phyloP scores from a whole-genome alignment of 75 land plant species.

The Pinus albicaulis region DNA sequence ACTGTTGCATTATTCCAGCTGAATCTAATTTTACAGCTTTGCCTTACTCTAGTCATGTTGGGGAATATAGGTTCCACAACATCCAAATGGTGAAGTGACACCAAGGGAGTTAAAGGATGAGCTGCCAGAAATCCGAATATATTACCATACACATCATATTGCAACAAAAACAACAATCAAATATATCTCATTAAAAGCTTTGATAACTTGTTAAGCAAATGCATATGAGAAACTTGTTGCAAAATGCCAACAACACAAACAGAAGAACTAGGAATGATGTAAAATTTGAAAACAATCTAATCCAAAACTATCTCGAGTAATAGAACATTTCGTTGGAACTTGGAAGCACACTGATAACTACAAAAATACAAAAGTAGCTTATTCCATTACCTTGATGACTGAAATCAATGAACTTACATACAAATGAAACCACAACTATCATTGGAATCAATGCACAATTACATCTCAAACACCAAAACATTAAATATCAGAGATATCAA shows the following conservation, averaged over 20 bases:
- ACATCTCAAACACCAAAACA: neutral
- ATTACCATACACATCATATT: slow-evolving; percentile 66
- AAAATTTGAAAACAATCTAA: neutral
- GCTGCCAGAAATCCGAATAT: slow-evolving; percentile 55
- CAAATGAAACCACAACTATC: neutral
- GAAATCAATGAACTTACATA: neutral
- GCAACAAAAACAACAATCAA: slow-evolving; percentile 12
- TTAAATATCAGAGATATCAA: neutral
- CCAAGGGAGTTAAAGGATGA: slow-evolving; percentile 60
- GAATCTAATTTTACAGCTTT: slow-evolving; percentile 43
- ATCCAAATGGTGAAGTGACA: slow-evolving; percentile 65
- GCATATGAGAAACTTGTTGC: too few relatives aligned
- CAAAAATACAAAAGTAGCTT: neutral
- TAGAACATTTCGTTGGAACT: too few relatives aligned
- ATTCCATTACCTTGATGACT: too few relatives aligned
- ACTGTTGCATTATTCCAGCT: slow-evolving; percentile 57
- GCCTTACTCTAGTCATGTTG: slow-evolving; percentile 26
- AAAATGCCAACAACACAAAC: too few relatives aligned
- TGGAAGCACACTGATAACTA: neutral
- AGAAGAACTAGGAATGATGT: too few relatives aligned
- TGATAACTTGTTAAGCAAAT: too few relatives aligned
- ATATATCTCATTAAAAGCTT: neutral
- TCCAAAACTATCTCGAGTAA: neutral
- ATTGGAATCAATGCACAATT: too few relatives aligned
- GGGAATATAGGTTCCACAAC: slow-evolving; percentile 61